Evolutionary conservation across 1,139 yeast species (phyloP).

Genomic region (Geotrichum carabidarum): DNA sequence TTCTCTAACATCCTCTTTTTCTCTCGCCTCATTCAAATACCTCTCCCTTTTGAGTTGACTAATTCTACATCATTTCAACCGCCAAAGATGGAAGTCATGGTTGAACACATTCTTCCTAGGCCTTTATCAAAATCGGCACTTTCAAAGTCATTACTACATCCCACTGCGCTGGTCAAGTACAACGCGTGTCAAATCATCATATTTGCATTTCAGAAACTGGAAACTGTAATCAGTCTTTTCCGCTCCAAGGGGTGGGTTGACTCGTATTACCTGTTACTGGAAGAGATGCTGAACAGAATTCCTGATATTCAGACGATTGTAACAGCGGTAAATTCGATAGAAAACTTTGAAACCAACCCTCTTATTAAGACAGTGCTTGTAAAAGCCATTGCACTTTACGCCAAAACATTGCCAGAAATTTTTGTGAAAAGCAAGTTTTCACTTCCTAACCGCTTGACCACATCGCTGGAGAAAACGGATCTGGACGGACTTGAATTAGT

Average conservation of each 20-base stretch:
- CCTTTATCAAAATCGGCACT: conserved; percentile 58
- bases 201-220: conserved; percentile 51
- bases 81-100: conserved; percentile 32
- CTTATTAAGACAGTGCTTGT: conserved; percentile 37
- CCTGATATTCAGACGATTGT: conserved; percentile 47
- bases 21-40: conserved; percentile 52
- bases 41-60: conserved; percentile 43
- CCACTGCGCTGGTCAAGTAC: conserved; percentile 57
- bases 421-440: conserved; percentile 21
- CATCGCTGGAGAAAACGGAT: conserved; percentile 20
- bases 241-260: conserved; percentile 42
- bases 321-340: conserved; percentile 39
- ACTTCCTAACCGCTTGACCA: conserved; percentile 24
- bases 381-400: conserved; percentile 26
- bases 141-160: conserved; percentile 53
- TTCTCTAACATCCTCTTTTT: conserved; percentile 64
- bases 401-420: conserved; percentile 26
- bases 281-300: conserved; percentile 38
- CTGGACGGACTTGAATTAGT: conserved; percentile 31
- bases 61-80: conserved; percentile 26
- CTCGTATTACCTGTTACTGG: conserved; percentile 38
- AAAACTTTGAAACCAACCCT: conserved; percentile 28
- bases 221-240: conserved; percentile 40
- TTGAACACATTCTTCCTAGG: conserved; percentile 60
- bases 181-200: conserved; percentile 57